A percentile compares a stretch with the other conserved stretches of the same genome.
phyloP scores from a whole-genome alignment of 306 rosid species.

The Medicago truncatula region MtrunA17r5.0-ANR NC_053049.1:5209501-5210000 shows the following conservation, averaged over 20 bases:
- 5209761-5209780: conserved; percentile 98
- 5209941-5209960: conserved; percentile 78
- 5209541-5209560: conserved; percentile 97
- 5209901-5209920: background rate
- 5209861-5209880: conserved; percentile 27
- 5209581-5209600: conserved; percentile 99
- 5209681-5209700: conserved; percentile 14
- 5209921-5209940: conserved; percentile 33
- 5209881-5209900: conserved; percentile 29
- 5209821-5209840: conserved; percentile 65
- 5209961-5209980: conserved; percentile 98
- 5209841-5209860: conserved; percentile 17
- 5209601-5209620: conserved; percentile 99
- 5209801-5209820: conserved; percentile 89
- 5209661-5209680: conserved; percentile 33
- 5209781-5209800: conserved; percentile 72
- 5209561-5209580: conserved; percentile 88
- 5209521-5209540: conserved; percentile 97
- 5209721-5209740: conserved; percentile 92
- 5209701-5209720: conserved; percentile 11
- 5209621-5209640: conserved; percentile 99
- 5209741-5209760: conserved; percentile 99
- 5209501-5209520: conserved; percentile 60
- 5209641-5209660: conserved; percentile 42
- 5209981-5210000: conserved; percentile 99